Percentiles rank a stretch among this genome's conserved stretches.
phyloP scores from a whole-genome alignment of 129 eudicot genomes.

The Tagetes erecta region DNA sequence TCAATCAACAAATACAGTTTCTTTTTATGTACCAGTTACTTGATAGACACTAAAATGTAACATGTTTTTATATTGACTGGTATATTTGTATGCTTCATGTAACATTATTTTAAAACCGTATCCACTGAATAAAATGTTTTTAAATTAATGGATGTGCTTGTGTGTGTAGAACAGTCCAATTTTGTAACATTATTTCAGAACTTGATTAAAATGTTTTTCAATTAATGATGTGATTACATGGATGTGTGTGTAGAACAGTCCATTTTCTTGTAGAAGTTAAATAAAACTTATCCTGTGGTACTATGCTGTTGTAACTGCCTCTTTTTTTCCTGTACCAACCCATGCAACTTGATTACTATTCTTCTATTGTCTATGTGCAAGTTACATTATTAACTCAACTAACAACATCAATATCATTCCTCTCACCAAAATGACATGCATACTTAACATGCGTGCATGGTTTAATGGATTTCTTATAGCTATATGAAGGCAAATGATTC shows the following conservation, averaged over 20 bases:
- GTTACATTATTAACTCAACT: conserved; percentile 1
- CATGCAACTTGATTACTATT: conserved; percentile 12
- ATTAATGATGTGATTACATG: neutral
- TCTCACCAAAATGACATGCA: conserved; percentile 7
- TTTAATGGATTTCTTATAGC: neutral
- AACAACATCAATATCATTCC: conserved; percentile 10
- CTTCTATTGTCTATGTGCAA: conserved; percentile 6
- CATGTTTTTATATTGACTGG: conserved; percentile 10
- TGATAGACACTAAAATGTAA: neutral
- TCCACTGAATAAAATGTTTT: neutral
- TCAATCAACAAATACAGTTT: neutral
- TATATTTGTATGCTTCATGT: neutral
- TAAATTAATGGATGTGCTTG: conserved; percentile 7
- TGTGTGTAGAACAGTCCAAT: conserved; percentile 10
- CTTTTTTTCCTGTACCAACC: neutral
- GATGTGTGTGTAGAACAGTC: no score
- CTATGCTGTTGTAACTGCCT: conserved; percentile 1
- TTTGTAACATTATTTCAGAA: conserved; percentile 9
- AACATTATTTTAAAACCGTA: conserved; percentile 8
- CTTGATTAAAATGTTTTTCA: neutral
- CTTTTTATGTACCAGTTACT: conserved; percentile 12
- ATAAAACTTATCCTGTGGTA: neutral
- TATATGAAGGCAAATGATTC: neutral
- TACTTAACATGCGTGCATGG: neutral
- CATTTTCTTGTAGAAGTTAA: neutral